A percentile compares a stretch with the other conserved stretches of the same genome.
Evolutionary conservation across 1,284 basidiomycete species (phyloP).

Genomic region (Bondarzewia mesenterica): DNA sequence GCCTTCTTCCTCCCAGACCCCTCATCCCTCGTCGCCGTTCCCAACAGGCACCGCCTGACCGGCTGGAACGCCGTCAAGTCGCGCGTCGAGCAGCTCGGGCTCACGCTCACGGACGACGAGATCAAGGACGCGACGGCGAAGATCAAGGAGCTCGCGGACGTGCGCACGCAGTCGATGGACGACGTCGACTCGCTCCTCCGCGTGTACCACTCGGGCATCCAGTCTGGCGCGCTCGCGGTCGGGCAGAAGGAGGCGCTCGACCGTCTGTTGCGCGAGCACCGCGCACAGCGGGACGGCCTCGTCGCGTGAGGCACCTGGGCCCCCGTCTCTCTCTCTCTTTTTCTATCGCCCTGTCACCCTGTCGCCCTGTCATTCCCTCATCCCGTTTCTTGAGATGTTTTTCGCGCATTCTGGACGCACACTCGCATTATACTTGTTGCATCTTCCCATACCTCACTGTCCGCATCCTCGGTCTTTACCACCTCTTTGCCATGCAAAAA

Average conservation of each 20-base stretch:
- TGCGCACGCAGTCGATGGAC: conserved; percentile 97
- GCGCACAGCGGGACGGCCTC: conserved; percentile 15
- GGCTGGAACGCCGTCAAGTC: conserved; percentile 99
- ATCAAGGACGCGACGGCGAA: conserved; percentile 98
- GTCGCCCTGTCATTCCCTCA: too few species aligned
- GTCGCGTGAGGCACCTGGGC: too few species aligned
- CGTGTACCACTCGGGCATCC: conserved; percentile 88
- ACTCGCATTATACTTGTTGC: too few species aligned
- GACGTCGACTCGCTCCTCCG: conserved; percentile 97
- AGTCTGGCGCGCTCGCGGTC: conserved; percentile 78
- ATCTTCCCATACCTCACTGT: too few species aligned
- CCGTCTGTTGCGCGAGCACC: conserved; percentile 69
- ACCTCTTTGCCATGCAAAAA: too few species aligned
- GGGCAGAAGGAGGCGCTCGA: conserved; percentile 87
- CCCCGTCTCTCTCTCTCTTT: too few species aligned
- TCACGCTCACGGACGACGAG: conserved; percentile 81
- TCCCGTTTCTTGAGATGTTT: too few species aligned
- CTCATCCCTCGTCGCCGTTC: conserved; percentile 2
- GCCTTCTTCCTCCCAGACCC: background rate
- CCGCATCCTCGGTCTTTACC: too few species aligned
- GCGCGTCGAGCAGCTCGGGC: conserved; percentile 93
- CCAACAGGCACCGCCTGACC: conserved; percentile 76
- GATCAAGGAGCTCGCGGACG: conserved; percentile 99
- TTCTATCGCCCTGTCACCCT: too few species aligned
- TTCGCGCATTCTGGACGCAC: too few species aligned